Evolutionary conservation across 1,284 basidiomycete genomes (phyloP), one percentile per base, ranked within the genome.

Genomic region (Vanrija sp.): DNA sequence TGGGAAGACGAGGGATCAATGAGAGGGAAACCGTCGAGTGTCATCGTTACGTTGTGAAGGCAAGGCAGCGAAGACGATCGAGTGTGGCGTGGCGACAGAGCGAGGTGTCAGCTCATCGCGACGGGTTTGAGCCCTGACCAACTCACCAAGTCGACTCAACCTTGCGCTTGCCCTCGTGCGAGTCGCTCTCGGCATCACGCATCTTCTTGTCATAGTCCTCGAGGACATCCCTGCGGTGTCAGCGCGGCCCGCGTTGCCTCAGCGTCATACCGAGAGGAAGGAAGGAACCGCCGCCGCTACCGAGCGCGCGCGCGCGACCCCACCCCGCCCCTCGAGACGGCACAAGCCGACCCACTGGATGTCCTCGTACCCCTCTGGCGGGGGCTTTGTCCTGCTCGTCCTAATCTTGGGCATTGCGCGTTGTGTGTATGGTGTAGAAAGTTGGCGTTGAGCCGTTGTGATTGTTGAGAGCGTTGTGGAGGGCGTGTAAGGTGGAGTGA

Each of bases 281-380:
- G 10, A 18, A 19, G 40, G n/a, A n/a, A n/a, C 8, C n/a, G 6
- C 5, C n/a, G 8, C 18, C 40, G 18, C 6, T 8, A 5, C n/a
- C 7, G 5, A 9, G 5, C 19, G 21, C 23, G 21, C 10, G 39
- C 29, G 34, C 1, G 12, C 34, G 34, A 5, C 34, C 34, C 34
- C 10, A 40, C 5, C 21, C 3, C 21, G 21, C 21, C 21, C 21
- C 21, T 23, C 21, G 21, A 23, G 21, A 23, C 21, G 21, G 21
- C 21, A 23, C 21, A 23, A 23, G 21, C 5, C 21, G 21, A 63
- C 75, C 53, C 49, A 77, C 75, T 95, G 92, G 54, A 98, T 93
- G 60, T 98, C 96, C 74, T 99, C 96, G 67, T 85, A 98, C 7
- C 96, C 96, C 78, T 97, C 94, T 52, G 96, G 96, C 39, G 95